Conservation (phyloP, 2,329 filamentous ascomycete species). For the Coniochaeta hoffmannii region DNA sequence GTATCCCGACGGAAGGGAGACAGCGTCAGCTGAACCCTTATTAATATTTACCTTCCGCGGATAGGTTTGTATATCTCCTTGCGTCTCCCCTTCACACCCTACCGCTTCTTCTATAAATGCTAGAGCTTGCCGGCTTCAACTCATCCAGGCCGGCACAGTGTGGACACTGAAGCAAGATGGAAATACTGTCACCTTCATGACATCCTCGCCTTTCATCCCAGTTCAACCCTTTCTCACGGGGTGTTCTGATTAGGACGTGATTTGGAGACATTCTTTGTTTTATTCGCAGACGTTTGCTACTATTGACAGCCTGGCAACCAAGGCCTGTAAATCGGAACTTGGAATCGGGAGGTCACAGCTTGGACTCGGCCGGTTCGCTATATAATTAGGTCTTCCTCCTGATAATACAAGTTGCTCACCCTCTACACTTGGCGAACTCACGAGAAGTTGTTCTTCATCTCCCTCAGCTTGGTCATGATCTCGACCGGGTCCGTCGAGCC, state of each 20-base stretch:
- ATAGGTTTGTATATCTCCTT: not conserved
- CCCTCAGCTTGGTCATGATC: conserved; percentile 78
- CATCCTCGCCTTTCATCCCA: conserved; percentile 5
- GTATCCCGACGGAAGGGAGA: not conserved
- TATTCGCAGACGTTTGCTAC: not conserved
- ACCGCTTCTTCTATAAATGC: conserved; percentile 51
- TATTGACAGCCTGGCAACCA: not conserved
- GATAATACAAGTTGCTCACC: not conserved
- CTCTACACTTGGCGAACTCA: conserved; percentile 29
- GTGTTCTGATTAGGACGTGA: conserved; percentile 5
- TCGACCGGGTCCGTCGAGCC: conserved; percentile 73
- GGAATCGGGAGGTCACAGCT: conserved; percentile 18
- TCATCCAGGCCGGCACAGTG: conserved; percentile 53
- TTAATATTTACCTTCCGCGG: not conserved
- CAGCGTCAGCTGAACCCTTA: not conserved
- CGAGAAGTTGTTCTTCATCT: conserved; percentile 81
- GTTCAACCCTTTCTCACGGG: conserved; percentile 7
- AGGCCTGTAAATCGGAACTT: not conserved
- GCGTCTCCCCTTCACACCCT: not conserved
- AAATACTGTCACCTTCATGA: conserved; percentile 22
- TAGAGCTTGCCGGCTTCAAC: conserved; percentile 57
- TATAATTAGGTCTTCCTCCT: conserved; percentile 7
- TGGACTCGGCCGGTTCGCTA: conserved; percentile 22
- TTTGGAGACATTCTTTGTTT: conserved; percentile 19
- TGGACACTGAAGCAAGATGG: conserved; percentile 62